Evolutionary conservation across 1,139 yeast species (phyloP).

Genomic region (Pichia sp.): DNA sequence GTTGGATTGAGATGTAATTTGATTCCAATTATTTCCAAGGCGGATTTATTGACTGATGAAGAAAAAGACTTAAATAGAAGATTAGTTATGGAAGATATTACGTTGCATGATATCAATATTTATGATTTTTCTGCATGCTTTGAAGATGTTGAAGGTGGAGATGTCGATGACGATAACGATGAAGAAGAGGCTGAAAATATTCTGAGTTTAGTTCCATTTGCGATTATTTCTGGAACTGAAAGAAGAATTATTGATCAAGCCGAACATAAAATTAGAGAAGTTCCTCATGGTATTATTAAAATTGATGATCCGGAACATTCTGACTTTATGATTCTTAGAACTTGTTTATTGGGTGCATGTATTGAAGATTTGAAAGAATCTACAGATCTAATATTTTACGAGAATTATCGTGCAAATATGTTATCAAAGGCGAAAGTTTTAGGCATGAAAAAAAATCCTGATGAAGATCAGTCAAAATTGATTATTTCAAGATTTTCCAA

Average conservation of each 20-base stretch:
- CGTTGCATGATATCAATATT: slow-evolving; percentile 71
- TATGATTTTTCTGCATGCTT: slow-evolving; percentile 52
- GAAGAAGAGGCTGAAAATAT: slow-evolving; percentile 11
- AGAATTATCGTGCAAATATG: slow-evolving; percentile 61
- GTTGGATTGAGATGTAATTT: slow-evolving; percentile 84
- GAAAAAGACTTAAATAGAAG: slow-evolving; percentile 69
- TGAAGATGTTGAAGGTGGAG: slow-evolving; percentile 37
- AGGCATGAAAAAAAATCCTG: slow-evolving; percentile 1
- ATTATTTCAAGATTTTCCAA: background rate
- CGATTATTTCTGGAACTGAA: slow-evolving; percentile 80
- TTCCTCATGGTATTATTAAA: slow-evolving; percentile 84
- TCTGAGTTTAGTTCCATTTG: slow-evolving; percentile 69
- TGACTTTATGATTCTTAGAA: slow-evolving; percentile 85
- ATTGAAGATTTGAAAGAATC: slow-evolving; percentile 92
- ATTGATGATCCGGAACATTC: slow-evolving; percentile 90
- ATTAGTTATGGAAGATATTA: slow-evolving; percentile 64
- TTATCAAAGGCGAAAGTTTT: slow-evolving; percentile 26
- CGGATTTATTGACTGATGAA: slow-evolving; percentile 78
- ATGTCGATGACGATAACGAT: slow-evolving; percentile 1
- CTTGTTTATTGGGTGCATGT: slow-evolving; percentile 87
- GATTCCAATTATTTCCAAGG: slow-evolving; percentile 88
- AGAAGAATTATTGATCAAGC: slow-evolving; percentile 68
- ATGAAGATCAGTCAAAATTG: background rate
- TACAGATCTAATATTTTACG: slow-evolving; percentile 81
- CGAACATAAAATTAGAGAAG: slow-evolving; percentile 47